Percentiles rank a stretch among this genome's conserved stretches.
Evolutionary conservation across 371 early-diverging fungal genomes (phyloP).

Genomic region (Mortierella sp.): DNA sequence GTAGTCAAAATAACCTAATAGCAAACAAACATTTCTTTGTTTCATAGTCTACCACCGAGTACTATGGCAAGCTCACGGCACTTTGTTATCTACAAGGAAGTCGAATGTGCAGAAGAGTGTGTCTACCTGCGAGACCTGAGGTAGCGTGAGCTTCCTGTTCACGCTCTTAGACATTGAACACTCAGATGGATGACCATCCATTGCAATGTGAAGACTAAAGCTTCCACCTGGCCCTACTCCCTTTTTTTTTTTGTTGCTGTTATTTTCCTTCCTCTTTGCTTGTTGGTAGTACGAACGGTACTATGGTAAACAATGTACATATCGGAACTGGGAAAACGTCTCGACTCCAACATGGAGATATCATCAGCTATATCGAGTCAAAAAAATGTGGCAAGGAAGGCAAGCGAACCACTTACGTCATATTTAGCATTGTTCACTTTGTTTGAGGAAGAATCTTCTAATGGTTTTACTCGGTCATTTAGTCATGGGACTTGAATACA

Average conservation of each 20-base stretch:
- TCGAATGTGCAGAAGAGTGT: constrained; percentile 1
- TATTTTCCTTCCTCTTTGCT: background rate
- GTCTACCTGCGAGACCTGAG: constrained; percentile 45
- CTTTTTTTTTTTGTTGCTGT: too few relatives aligned
- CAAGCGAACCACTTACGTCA: background rate
- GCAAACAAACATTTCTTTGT: background rate
- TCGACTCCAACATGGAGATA: constrained; percentile 71
- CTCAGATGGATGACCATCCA: background rate
- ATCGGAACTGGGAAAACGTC: constrained; percentile 60
- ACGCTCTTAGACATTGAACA: background rate
- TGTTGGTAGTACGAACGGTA: constrained; percentile 76
- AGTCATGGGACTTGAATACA: constrained; percentile 5
- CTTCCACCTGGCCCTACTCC: background rate
- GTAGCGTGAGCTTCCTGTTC: constrained; percentile 34
- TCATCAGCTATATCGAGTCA: constrained; percentile 66
- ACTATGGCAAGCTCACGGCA: constrained; percentile 73
- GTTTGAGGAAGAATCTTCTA: background rate
- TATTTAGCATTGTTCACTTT: background rate
- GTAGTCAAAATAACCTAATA: background rate
- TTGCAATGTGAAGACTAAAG: background rate
- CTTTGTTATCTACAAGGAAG: constrained; percentile 76
- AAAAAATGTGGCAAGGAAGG: background rate
- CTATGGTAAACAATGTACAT: constrained; percentile 69
- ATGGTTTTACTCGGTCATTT: background rate
- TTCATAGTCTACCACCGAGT: constrained; percentile 21